Percentiles rank a stretch among this genome's conserved stretches.
phyloP scores from a whole-genome alignment of 257 asterid genomes.

The Apocynum venetum region DNA sequence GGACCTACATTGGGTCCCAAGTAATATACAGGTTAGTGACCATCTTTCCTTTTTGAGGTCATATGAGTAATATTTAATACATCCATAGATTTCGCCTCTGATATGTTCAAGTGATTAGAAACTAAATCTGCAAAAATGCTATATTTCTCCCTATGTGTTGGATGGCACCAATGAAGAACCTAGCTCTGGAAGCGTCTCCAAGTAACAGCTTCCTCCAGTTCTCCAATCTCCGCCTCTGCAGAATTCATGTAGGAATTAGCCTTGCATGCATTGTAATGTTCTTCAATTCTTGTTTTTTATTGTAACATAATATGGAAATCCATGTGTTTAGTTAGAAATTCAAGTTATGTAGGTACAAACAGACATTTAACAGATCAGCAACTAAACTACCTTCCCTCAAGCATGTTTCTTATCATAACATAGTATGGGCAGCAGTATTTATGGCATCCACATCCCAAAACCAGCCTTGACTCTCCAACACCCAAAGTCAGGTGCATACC shows the following conservation, averaged over 20 bases:
- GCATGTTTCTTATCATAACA: background rate
- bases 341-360: background rate
- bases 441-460: background rate
- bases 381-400: background rate
- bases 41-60: slow-evolving; percentile 80
- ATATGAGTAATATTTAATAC: slow-evolving; percentile 62
- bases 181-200: slow-evolving; percentile 72
- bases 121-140: too few species aligned
- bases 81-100: too few species aligned
- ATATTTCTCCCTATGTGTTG: too few species aligned
- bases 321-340: background rate
- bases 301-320: background rate
- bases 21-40: slow-evolving; percentile 81
- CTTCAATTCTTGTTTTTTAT: background rate
- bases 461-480: background rate
- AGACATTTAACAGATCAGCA: background rate
- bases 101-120: too few species aligned
- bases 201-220: slow-evolving; percentile 72
- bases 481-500: background rate
- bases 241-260: background rate
- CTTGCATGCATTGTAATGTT: background rate
- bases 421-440: background rate
- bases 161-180: slow-evolving; percentile 58
- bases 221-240: slow-evolving; percentile 95
- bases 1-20: slow-evolving; percentile 52